Evolutionary conservation across 2,329 filamentous ascomycete species (phyloP).

Genomic region (Orbilia blumenaviensis): DNA sequence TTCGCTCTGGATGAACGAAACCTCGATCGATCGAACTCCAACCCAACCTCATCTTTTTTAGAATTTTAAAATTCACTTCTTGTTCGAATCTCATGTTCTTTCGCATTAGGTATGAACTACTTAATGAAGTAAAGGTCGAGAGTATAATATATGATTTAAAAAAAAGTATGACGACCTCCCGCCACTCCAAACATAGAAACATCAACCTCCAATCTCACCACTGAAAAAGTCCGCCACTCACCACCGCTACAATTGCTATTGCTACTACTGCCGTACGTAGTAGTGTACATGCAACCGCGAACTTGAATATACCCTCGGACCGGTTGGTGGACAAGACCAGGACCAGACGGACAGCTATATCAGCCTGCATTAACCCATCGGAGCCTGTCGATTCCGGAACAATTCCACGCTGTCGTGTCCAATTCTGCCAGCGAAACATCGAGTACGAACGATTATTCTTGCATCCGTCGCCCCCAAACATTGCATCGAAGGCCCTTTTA

Average conservation of each 20-base stretch:
- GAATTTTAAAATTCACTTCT: too few species aligned
- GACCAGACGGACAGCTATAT: background rate
- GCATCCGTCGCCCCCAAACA: constrained; percentile 3
- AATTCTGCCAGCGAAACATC: constrained; percentile 16
- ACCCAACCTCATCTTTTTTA: too few species aligned
- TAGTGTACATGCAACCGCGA: background rate
- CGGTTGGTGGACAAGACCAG: background rate
- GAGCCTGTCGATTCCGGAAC: constrained; percentile 38
- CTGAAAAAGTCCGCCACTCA: too few species aligned
- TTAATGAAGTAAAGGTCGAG: too few species aligned
- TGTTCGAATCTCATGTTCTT: too few species aligned
- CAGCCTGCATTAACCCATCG: constrained; percentile 25
- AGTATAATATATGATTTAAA: too few species aligned
- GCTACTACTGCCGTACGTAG: too few species aligned
- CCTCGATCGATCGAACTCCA: too few species aligned
- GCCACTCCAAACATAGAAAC: constrained; percentile 1
- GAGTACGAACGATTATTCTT: constrained; percentile 21
- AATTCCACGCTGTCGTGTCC: constrained; percentile 28
- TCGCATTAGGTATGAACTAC: too few species aligned
- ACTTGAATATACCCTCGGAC: background rate
- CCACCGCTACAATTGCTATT: too few species aligned
- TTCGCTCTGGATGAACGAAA: too few species aligned
- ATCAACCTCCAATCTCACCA: background rate
- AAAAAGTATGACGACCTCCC: too few species aligned
- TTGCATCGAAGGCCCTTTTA: background rate